Evolutionary conservation across 768 basidiomycete genomes (phyloP).

Genomic region (Phallus indusiatus): DNA sequence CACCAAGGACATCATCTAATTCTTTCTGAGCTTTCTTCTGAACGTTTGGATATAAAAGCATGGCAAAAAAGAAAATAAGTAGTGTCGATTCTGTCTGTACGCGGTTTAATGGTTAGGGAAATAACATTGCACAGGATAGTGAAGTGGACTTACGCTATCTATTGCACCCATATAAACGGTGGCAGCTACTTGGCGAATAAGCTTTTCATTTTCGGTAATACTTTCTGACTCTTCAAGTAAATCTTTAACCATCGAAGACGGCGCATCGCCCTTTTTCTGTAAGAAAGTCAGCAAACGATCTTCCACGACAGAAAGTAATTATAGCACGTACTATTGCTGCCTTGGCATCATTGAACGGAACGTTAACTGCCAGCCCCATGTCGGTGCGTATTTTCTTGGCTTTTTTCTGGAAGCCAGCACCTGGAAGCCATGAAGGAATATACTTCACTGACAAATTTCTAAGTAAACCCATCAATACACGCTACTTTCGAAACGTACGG

Average conservation of each 20-base stretch:
- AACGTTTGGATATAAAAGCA: neutral
- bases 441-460: slow-evolving; percentile 14
- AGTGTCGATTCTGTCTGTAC: neutral
- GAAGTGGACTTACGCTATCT: slow-evolving; percentile 13
- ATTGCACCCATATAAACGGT: neutral
- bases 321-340: neutral
- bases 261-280: neutral
- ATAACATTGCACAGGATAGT: too few relatives aligned
- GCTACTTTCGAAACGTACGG: slow-evolving; percentile 11
- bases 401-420: slow-evolving; percentile 13
- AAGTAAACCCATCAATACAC: neutral
- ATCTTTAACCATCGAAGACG: neutral
- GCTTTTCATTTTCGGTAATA: neutral
- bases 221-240: neutral
- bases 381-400: neutral
- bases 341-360: neutral
- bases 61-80: neutral
- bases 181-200: neutral
- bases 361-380: neutral
- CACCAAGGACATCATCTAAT: neutral
- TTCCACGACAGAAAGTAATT: slow-evolving; percentile 15
- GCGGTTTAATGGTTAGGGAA: too few relatives aligned
- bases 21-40: neutral
- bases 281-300: slow-evolving; percentile 21
- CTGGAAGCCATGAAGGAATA: slow-evolving; percentile 15